Evolutionary conservation across 148 eudicot genomes (phyloP).

Genomic region (Rhododendron vialii): DNA sequence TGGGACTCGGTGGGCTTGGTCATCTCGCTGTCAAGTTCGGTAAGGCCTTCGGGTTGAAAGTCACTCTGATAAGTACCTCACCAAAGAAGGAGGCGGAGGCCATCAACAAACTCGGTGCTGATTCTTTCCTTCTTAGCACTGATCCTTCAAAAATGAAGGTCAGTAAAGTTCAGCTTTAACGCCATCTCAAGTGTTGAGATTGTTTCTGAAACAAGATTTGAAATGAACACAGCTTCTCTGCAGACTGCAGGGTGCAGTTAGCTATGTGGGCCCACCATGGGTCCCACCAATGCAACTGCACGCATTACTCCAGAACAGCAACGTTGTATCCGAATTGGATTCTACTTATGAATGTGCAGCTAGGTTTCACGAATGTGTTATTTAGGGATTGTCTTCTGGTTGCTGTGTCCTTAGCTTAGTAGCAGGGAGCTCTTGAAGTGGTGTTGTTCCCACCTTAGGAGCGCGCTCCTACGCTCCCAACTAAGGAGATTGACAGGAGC

Average conservation of each 20-base stretch:
- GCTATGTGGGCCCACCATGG: neutral
- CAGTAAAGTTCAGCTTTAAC: neutral
- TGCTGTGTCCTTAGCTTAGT: neutral
- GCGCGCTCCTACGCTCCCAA: no score
- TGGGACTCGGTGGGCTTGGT: conserved; percentile 75
- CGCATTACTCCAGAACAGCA: neutral
- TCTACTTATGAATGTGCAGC: neutral
- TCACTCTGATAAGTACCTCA: conserved; percentile 65
- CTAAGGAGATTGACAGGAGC: no score
- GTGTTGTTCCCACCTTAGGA: no score
- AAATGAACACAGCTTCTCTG: neutral
- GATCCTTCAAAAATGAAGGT: conserved; percentile 58
- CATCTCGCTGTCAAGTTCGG: conserved; percentile 73
- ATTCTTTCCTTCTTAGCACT: conserved; percentile 54
- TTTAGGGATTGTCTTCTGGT: neutral
- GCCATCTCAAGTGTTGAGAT: neutral
- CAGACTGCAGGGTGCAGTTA: neutral
- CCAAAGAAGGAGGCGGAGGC: conserved; percentile 55
- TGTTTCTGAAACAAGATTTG: neutral
- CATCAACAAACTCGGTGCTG: conserved; percentile 53
- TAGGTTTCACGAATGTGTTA: neutral
- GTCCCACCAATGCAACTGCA: neutral
- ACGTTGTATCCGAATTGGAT: neutral
- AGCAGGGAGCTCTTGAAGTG: no score
- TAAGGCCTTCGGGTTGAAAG: conserved; percentile 67